A percentile compares a stretch with the other conserved stretches of the same genome.
These are phyloP conservation scores for Lignosus rhinocerotis DNA, from an alignment of 1,284 basidiomycete genomes.

Conservation along the genomic window DNA sequence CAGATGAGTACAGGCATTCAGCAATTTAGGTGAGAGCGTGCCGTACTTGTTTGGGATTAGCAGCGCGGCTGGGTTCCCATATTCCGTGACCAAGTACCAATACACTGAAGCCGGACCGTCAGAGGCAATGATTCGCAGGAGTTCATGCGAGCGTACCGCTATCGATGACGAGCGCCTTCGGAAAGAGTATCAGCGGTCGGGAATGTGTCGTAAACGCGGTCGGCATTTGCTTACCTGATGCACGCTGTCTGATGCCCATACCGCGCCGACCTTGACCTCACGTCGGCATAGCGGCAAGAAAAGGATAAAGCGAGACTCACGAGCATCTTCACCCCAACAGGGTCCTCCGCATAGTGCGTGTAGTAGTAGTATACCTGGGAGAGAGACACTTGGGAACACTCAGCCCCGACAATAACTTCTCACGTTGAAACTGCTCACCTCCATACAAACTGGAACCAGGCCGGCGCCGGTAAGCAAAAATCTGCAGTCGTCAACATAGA, in stretches of 20 bases:
- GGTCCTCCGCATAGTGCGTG: constrained; percentile 49
- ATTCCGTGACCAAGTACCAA: constrained; percentile 52
- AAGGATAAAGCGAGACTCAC: constrained; percentile 30
- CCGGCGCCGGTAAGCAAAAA: background rate
- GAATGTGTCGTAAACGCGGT: background rate
- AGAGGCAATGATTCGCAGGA: background rate
- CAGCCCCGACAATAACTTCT: too few species aligned
- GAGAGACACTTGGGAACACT: constrained; percentile 43
- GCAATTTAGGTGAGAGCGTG: too few species aligned
- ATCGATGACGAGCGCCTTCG: constrained; percentile 53
- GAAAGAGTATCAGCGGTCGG: background rate
- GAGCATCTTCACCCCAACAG: constrained; percentile 49
- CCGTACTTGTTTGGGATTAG: constrained; percentile 2
- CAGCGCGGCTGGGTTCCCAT: constrained; percentile 40
- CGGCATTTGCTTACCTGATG: constrained; percentile 33
- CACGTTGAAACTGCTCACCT: constrained; percentile 34
- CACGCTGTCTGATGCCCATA: constrained; percentile 48
- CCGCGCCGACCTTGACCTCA: constrained; percentile 38
- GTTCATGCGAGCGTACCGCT: constrained; percentile 37
- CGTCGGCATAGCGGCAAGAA: background rate
- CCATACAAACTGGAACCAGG: constrained; percentile 41
- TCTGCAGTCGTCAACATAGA: background rate
- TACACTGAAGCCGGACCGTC: constrained; percentile 43
- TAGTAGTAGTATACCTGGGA: constrained; percentile 60
- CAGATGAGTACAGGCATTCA: background rate